Percentiles rank a stretch among this genome's conserved stretches.
Evolutionary conservation across 306 rosid species (phyloP).

Genomic region (Rosa persica): DNA sequence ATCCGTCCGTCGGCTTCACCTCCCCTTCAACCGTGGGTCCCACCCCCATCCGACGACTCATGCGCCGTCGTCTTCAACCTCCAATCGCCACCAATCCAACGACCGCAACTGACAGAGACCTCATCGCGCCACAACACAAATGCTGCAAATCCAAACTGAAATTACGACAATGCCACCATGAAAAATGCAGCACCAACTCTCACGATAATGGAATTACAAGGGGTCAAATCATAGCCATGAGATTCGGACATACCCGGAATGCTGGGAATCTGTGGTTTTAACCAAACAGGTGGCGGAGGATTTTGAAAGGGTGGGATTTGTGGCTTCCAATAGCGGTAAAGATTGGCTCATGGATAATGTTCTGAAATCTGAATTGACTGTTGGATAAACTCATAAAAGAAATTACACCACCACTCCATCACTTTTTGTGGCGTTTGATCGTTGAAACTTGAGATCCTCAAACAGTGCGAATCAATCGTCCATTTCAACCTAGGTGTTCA

Average conservation of each 20-base stretch:
- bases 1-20: not conserved
- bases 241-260: slow-evolving; percentile 12
- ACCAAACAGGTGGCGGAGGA: slow-evolving; percentile 4
- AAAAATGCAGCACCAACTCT: not conserved
- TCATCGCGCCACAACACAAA: not conserved
- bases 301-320: not conserved
- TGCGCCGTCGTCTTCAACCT: slow-evolving; percentile 28
- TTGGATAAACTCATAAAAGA: not conserved
- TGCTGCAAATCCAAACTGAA: not conserved
- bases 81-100: not conserved
- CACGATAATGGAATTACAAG: not conserved
- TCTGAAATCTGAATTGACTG: not conserved
- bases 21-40: slow-evolving; percentile 10
- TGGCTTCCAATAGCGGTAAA: too few relatives aligned
- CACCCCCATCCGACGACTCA: not conserved
- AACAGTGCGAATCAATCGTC: not conserved
- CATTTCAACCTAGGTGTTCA: not conserved
- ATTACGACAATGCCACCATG: slow-evolving; percentile 10
- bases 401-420: not conserved
- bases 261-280: not conserved
- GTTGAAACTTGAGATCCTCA: not conserved
- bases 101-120: not conserved
- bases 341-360: not conserved
- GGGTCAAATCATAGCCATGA: not conserved
- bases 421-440: not conserved